phyloP scores from a whole-genome alignment of 2,329 filamentous ascomycete genomes.

The Graphilbum sp. region DNA sequence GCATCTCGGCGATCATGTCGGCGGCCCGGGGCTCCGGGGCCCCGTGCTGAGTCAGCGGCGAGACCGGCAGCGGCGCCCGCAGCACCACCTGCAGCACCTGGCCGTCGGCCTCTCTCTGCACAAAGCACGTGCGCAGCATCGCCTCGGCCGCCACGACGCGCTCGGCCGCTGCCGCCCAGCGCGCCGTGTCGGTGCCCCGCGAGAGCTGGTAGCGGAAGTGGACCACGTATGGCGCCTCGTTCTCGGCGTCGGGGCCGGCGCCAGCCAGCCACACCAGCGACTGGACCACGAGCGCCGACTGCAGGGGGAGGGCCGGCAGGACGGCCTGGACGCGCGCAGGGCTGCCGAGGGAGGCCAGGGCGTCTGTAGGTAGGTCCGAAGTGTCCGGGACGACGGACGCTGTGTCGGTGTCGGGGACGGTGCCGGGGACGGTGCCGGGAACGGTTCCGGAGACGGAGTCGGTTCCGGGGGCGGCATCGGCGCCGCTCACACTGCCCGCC shows the following conservation, averaged over 20 bases:
- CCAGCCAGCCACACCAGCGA: constrained; percentile 9
- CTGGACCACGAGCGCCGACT: constrained; percentile 7
- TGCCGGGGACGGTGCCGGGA: too few relatives aligned
- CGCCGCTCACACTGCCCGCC: background rate
- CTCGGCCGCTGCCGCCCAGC: constrained; percentile 8
- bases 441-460: too few relatives aligned
- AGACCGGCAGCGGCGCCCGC: constrained; percentile 1
- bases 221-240: constrained; percentile 9
- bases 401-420: too few relatives aligned
- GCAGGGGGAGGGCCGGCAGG: constrained; percentile 9
- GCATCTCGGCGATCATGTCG: background rate
- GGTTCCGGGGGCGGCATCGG: too few relatives aligned
- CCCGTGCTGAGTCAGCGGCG: background rate
- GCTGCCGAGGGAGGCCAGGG: too few relatives aligned
- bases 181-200: constrained; percentile 4
- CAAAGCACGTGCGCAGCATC: constrained; percentile 10
- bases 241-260: background rate
- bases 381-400: too few relatives aligned
- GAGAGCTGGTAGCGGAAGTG: constrained; percentile 9
- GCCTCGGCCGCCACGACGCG: constrained; percentile 8
- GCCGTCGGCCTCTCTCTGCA: constrained; percentile 10
- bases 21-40: too few relatives aligned
- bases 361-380: too few relatives aligned
- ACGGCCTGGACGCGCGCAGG: constrained; percentile 3
- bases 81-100: constrained; percentile 11